A percentile compares a stretch with the other conserved stretches of the same genome.
Conservation (phyloP, 1,284 basidiomycete genomes). For the Puccinia horiana region DNA sequence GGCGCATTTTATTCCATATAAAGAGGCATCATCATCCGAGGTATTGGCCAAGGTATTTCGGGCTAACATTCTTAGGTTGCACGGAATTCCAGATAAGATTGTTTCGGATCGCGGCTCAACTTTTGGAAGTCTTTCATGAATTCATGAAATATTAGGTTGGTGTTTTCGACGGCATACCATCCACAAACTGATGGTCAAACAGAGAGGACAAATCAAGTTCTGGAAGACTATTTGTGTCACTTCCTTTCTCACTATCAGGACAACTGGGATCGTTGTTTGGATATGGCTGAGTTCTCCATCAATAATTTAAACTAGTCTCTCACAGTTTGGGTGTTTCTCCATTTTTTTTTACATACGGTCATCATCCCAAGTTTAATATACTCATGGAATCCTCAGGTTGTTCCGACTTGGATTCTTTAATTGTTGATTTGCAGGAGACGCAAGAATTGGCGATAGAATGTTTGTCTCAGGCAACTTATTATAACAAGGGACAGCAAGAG, state of each 20-base stretch:
- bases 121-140: constrained; percentile 2
- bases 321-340: background rate
- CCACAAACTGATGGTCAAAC: constrained; percentile 33
- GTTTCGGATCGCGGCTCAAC: constrained; percentile 16
- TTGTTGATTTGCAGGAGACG: background rate
- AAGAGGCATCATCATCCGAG: background rate
- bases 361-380: background rate
- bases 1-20: constrained; percentile 49
- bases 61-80: background rate
- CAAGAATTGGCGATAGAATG: no score
- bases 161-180: constrained; percentile 17
- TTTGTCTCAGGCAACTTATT: background rate
- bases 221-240: constrained; percentile 50
- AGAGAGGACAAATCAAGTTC: background rate
- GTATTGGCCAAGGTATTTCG: constrained; percentile 22
- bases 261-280: background rate
- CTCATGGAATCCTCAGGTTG: background rate
- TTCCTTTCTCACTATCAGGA: constrained; percentile 45
- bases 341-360: constrained; percentile 5
- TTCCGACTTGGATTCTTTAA: background rate
- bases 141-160: background rate
- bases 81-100: constrained; percentile 10
- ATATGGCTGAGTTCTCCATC: constrained; percentile 9
- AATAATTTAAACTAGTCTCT: constrained; percentile 1
- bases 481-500: background rate